Conservation (phyloP, 257 asterid species). For the Fraxinus cuspidata region DNA sequence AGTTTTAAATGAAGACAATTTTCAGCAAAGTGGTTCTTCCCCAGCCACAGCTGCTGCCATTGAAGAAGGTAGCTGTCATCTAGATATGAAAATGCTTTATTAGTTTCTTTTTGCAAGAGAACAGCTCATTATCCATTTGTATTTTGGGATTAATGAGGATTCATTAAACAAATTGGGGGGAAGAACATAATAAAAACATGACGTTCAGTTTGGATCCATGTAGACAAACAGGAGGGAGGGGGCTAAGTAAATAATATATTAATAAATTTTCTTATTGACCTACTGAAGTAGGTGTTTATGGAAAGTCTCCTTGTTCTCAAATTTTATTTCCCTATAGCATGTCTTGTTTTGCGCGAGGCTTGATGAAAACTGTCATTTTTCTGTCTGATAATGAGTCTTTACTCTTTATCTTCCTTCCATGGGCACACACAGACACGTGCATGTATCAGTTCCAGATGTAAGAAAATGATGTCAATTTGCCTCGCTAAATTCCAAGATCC, state of each 20-base stretch:
- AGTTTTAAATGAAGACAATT: slow-evolving; percentile 41
- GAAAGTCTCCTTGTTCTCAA: no score
- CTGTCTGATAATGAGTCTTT: not conserved
- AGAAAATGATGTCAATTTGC: not conserved
- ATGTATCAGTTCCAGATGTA: slow-evolving; percentile 9
- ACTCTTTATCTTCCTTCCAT: not conserved
- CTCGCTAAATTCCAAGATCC: not conserved
- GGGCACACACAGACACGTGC: not conserved
- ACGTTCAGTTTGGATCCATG: not conserved
- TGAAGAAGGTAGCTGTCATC: slow-evolving; percentile 46
- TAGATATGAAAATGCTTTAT: not conserved
- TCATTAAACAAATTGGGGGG: not conserved
- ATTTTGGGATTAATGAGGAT: not conserved
- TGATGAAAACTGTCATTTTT: not conserved
- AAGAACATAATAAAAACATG: not conserved
- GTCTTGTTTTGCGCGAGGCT: not conserved
- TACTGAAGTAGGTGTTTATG: not conserved
- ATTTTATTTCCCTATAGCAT: no score
- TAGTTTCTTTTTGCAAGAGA: not conserved
- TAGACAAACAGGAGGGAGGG: not conserved
- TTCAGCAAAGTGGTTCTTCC: slow-evolving; percentile 21
- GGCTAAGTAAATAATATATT: no score
- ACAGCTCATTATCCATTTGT: not conserved
- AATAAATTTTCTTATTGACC: not conserved
- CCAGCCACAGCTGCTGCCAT: slow-evolving; percentile 34